Percentiles rank a stretch among this genome's conserved stretches.
These are phyloP conservation scores for Wallacemonas rigidus DNA, from an alignment of 208 protist species.

Conservation along the genomic window DNA sequence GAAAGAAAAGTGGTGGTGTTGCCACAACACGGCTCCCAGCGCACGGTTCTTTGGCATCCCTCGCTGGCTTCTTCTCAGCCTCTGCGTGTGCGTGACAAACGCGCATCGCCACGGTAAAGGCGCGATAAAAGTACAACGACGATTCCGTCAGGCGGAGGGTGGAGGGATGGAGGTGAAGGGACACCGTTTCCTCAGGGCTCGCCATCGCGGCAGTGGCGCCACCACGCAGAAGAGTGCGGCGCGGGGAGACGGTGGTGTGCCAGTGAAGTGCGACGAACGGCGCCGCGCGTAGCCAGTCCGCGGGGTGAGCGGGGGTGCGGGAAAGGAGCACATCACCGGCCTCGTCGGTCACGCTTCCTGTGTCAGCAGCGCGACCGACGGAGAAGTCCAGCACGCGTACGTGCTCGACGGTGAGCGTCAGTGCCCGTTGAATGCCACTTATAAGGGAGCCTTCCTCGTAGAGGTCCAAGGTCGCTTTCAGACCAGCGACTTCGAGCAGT, in stretches of 20 bases:
- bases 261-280: not conserved
- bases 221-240: not conserved
- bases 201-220: not conserved
- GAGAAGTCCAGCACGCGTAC: not conserved
- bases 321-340: not conserved
- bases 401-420: not conserved
- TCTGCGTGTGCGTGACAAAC: not conserved
- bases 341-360: no score
- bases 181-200: not conserved
- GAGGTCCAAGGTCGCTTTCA: not conserved
- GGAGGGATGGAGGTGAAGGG: not conserved
- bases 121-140: not conserved
- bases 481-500: slow-evolving; percentile 2
- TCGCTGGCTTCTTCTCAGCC: not conserved
- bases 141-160: slow-evolving; percentile 1
- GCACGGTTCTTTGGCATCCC: not conserved
- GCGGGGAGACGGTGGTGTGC: not conserved
- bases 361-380: no score
- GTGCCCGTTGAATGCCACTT: not conserved
- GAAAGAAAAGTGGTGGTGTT: not conserved
- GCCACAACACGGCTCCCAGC: not conserved
- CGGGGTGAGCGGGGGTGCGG: not conserved
- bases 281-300: not conserved
- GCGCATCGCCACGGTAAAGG: not conserved
- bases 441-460: not conserved